Evolutionary conservation across 805 yeast species (phyloP), one percentile per base, ranked within the genome.

Genomic region (Saccharomyces paradoxus): DNA sequence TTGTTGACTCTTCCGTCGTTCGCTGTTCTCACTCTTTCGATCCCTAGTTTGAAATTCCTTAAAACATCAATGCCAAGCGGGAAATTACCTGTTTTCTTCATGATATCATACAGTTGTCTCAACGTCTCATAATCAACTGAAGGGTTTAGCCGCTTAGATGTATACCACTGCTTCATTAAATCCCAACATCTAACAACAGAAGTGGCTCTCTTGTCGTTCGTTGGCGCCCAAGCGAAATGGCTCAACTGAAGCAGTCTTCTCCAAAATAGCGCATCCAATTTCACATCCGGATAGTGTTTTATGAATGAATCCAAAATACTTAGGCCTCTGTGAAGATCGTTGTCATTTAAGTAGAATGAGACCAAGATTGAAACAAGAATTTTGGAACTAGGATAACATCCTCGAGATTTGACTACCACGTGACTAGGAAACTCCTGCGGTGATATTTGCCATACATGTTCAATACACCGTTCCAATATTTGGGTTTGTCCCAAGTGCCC

Each of bases 231-330:
- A 2, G 53, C 37, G 30, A 37, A 37, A 8, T 51, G 52, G 30
- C 63, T 56, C 57, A 63, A 56, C 32, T 62, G 62, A 7, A 61
- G 50, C 17, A 63, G 41, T 37, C 63, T 56, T 50, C 65, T 58
- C 72, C 72, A 68, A 46, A 66, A 67, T 4, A 51, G 10, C n/a
- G 27, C 46, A 46, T 60, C 56, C 32, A 68, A 53, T 3, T 58
- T 51, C 10, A 66, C 50, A 2, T 57, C 48, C 1, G 69, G 65
- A 50, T 62, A 65, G 26, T 46, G 53, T 9, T 51, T 50, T n/a
- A 62, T 50, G 31, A 68, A 58, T 8, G 48, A 46, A 50, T 63
- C 64, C 4, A 67, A 44, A 4, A 61, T 49, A 28, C 54, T 46
- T 2, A 61, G 48, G 2, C 60, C 63, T 26, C 58, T 54, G 3